These are phyloP conservation scores for Penicillium samsonianum DNA, from an alignment of 495 filamentous ascomycete genomes.

Conservation along the genomic window DNA sequence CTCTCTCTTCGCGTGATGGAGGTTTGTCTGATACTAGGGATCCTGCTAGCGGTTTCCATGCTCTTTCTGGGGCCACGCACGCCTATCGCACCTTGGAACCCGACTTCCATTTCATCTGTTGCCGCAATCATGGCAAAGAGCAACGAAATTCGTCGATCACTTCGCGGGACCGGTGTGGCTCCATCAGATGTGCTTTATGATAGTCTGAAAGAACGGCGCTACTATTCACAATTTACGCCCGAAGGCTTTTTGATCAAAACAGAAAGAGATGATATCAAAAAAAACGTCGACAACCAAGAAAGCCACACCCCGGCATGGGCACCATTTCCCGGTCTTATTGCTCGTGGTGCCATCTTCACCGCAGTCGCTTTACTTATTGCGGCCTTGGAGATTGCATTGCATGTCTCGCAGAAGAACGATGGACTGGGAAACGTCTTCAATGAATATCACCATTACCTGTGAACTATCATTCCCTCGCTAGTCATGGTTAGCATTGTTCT, in stretches of 20 bases:
- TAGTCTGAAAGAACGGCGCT: not conserved
- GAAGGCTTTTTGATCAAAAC: not conserved
- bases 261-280: not conserved
- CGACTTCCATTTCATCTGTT: not conserved
- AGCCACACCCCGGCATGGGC: not conserved
- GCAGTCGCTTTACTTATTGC: conserved; percentile 5
- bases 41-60: not conserved
- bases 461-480: conserved; percentile 17
- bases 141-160: not conserved
- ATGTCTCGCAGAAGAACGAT: conserved; percentile 11
- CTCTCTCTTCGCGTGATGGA: not conserved
- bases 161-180: not conserved
- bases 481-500: conserved; percentile 13
- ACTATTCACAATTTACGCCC: not conserved
- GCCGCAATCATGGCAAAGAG: not conserved
- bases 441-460: conserved; percentile 16
- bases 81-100: not conserved
- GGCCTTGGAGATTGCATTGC: conserved; percentile 13
- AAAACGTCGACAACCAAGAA: not conserved
- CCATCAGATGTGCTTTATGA: not conserved
- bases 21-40: not conserved
- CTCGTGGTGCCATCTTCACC: conserved; percentile 10
- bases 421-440: conserved; percentile 15
- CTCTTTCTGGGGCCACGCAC: not conserved
- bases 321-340: conserved; percentile 14